Evolutionary conservation across 495 filamentous ascomycete genomes (phyloP).

Genomic region (Chaetomidium leptoderma): DNA sequence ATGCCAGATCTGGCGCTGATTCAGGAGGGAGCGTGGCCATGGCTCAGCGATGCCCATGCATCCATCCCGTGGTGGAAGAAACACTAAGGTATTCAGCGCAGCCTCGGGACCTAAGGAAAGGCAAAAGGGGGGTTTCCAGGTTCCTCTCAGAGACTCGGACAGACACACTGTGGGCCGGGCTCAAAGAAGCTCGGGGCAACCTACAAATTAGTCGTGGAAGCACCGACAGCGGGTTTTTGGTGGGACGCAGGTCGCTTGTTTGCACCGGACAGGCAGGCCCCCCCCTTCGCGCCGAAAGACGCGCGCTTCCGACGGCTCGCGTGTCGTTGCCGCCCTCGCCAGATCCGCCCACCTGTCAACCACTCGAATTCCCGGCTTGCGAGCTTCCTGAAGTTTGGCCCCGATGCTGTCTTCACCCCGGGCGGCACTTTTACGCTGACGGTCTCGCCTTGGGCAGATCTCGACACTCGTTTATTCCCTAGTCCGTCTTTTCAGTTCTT

Average conservation of each 20-base stretch:
- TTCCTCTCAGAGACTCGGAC: neutral
- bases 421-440: conserved; percentile 28
- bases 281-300: conserved; percentile 31
- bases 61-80: neutral
- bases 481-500: conserved; percentile 7
- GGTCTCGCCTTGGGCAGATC: conserved; percentile 15
- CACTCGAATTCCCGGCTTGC: conserved; percentile 30
- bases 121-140: neutral
- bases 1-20: conserved; percentile 7
- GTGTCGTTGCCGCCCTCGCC: conserved; percentile 36
- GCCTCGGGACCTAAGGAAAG: too few relatives aligned
- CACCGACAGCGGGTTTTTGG: conserved; percentile 4
- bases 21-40: neutral
- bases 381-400: conserved; percentile 30
- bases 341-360: conserved; percentile 27
- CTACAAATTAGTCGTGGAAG: neutral
- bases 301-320: conserved; percentile 38
- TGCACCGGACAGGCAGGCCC: conserved; percentile 24
- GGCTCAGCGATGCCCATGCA: neutral
- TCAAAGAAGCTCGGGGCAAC: neutral
- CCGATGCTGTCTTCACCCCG: conserved; percentile 24
- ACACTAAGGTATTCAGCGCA: too few relatives aligned
- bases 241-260: conserved; percentile 23
- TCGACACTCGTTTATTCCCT: conserved; percentile 29
- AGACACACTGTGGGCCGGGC: conserved; percentile 3